Evolutionary conservation across 1,284 basidiomycete species (phyloP).

Genomic region (Irpex rosettiformis): DNA sequence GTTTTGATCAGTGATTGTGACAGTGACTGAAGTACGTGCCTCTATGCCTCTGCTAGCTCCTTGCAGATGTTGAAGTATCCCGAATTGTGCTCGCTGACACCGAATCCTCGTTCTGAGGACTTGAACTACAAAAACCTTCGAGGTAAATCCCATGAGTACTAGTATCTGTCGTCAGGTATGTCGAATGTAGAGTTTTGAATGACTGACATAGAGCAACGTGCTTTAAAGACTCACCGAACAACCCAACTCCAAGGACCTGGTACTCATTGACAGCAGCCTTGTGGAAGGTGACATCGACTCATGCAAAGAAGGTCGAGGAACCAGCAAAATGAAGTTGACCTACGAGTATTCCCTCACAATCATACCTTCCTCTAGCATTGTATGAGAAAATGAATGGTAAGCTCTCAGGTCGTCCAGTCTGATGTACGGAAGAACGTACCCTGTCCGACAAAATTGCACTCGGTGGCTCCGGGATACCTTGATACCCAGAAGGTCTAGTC

Average conservation of each 20-base stretch:
- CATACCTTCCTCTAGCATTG: neutral
- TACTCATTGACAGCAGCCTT: neutral
- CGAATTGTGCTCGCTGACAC: too few species aligned
- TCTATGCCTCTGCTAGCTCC: too few species aligned
- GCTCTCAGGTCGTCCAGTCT: neutral
- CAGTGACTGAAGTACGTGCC: too few species aligned
- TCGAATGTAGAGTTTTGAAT: too few species aligned
- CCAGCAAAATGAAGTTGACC: neutral
- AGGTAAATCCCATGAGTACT: too few species aligned
- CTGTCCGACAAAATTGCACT: too few species aligned
- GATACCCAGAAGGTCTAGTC: neutral
- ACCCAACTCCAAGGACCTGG: neutral
- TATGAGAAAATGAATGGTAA: neutral
- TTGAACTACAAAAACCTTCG: too few species aligned
- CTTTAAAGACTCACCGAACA: neutral
- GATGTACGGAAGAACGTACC: neutral
- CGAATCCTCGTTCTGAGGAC: too few species aligned
- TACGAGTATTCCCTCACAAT: neutral
- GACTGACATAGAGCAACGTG: neutral
- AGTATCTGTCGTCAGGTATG: too few species aligned
- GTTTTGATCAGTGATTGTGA: neutral
- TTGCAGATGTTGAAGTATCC: too few species aligned
- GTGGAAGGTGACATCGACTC: neutral
- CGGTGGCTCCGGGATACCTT: neutral
- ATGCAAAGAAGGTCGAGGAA: neutral